These are phyloP conservation scores for Verbascum thapsus DNA, from an alignment of 257 asterid genomes.

Conservation along the genomic window DNA sequence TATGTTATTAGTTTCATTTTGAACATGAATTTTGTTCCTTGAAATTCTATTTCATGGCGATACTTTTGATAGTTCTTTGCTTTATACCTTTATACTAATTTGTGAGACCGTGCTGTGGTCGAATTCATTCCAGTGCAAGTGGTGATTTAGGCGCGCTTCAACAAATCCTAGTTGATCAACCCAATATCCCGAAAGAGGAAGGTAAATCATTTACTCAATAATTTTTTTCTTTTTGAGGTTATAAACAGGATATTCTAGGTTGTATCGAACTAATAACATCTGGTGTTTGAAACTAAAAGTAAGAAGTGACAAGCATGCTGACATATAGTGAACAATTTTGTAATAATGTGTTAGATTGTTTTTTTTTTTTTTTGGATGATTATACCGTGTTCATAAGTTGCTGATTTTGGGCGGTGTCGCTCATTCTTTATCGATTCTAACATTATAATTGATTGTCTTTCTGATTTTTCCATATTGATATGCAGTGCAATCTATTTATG, in stretches of 20 bases:
- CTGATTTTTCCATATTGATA: conserved; percentile 9
- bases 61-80: conserved; percentile 4
- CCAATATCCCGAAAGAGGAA: conserved; percentile 78
- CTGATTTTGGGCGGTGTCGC: too few species aligned
- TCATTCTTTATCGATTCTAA: too few species aligned
- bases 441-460: background rate
- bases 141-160: conserved; percentile 63
- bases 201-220: conserved; percentile 37
- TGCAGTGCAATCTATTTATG: conserved; percentile 64
- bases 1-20: conserved; percentile 24
- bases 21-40: background rate
- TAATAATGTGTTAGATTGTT: too few species aligned
- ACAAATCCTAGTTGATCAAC: conserved; percentile 78
- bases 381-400: too few species aligned
- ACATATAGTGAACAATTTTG: too few species aligned
- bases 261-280: too few species aligned
- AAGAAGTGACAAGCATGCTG: background rate
- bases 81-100: background rate
- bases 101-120: background rate
- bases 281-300: background rate
- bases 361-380: background rate
- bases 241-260: background rate
- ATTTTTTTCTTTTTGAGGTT: background rate
- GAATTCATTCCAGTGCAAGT: conserved; percentile 45
- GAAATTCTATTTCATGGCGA: background rate